Percentiles rank a stretch among this genome's conserved stretches.
These are phyloP conservation scores for Saccharomycopsis javanensis DNA, from an alignment of 805 yeast species.

Conservation along the genomic window DNA sequence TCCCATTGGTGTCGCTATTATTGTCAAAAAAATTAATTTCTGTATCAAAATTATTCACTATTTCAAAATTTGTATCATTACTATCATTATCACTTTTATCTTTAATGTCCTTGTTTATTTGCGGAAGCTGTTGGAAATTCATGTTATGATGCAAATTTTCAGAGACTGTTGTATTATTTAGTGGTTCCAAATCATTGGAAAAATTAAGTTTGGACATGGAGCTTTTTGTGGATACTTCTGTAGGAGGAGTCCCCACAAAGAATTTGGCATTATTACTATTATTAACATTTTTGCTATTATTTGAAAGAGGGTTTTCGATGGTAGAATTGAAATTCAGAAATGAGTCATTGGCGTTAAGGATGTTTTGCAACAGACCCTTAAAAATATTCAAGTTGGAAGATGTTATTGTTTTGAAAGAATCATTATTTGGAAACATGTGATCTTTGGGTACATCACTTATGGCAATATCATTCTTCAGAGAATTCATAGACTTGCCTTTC, in stretches of 20 bases:
- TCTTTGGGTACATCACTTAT: not conserved
- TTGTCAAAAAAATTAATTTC: constrained; percentile 11
- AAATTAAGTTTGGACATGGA: not conserved
- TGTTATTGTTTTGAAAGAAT: not conserved
- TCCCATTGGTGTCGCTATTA: not conserved
- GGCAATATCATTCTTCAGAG: not conserved
- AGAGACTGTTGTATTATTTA: not conserved
- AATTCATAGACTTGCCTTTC: no score
- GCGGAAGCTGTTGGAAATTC: not conserved
- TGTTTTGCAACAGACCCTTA: not conserved
- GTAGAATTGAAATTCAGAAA: not conserved
- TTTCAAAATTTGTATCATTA: constrained; percentile 4
- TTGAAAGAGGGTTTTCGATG: not conserved
- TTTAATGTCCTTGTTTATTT: not conserved
- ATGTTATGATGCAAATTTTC: not conserved
- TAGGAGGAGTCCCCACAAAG: not conserved
- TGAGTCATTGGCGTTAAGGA: not conserved
- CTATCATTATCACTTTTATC: not conserved
- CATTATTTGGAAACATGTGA: not conserved
- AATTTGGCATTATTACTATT: not conserved
- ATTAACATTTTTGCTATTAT: not conserved
- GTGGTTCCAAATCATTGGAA: not conserved
- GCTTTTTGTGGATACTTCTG: not conserved
- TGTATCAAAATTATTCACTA: constrained; percentile 13
- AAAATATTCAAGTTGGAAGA: not conserved